phyloP scores from a whole-genome alignment of 108 stramenopile species.

The Fragilariopsis cylindrus region DNA sequence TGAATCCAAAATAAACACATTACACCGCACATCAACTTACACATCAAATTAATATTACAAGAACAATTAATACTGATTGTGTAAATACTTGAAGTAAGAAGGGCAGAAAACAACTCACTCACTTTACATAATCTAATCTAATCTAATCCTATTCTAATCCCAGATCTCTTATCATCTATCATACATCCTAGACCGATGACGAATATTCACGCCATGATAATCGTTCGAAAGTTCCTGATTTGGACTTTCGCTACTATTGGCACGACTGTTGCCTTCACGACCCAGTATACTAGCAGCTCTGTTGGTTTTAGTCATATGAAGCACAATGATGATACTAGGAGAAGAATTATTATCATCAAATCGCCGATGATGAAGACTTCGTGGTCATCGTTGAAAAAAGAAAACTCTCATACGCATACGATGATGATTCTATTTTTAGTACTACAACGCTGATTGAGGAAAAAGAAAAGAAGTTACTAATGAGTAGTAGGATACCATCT shows the following conservation, averaged over 20 bases:
- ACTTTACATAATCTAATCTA: too few species aligned
- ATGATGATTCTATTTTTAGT: not conserved
- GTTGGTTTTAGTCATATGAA: too few species aligned
- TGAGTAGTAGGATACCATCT: conserved; percentile 23
- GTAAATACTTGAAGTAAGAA: too few species aligned
- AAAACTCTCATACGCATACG: not conserved
- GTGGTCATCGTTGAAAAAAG: not conserved
- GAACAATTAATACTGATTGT: too few species aligned
- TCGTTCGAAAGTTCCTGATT: not conserved
- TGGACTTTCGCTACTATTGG: not conserved
- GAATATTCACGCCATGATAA: not conserved
- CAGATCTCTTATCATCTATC: too few species aligned
- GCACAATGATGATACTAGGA: not conserved
- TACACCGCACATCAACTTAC: not conserved
- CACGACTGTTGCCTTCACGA: not conserved
- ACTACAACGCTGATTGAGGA: conserved; percentile 8
- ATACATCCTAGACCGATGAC: too few species aligned
- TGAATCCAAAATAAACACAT: not conserved
- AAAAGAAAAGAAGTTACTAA: conserved; percentile 19
- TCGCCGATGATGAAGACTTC: not conserved
- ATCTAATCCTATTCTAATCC: too few species aligned
- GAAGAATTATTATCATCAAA: not conserved
- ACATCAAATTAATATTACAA: not conserved
- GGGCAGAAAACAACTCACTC: too few species aligned
- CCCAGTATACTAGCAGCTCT: not conserved